Evolutionary conservation across 1,284 basidiomycete species (phyloP).

Genomic region (Tylopilus orsonianus): DNA sequence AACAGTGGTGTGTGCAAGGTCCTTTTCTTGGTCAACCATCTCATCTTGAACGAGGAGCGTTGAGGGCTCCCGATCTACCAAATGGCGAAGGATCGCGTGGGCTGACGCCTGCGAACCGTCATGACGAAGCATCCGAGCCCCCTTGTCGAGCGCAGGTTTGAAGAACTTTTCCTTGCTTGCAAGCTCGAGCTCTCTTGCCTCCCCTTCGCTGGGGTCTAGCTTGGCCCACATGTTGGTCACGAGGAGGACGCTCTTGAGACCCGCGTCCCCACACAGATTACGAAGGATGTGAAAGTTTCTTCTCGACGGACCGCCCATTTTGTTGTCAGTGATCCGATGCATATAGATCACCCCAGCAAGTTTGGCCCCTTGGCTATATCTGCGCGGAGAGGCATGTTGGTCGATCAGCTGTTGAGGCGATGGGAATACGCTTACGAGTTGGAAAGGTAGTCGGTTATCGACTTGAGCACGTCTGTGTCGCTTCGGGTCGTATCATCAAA

Average conservation of each 20-base stretch:
- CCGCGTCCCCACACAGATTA: constrained; percentile 48
- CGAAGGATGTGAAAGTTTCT: constrained; percentile 50
- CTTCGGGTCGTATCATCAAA: constrained; percentile 39
- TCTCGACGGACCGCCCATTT: constrained; percentile 47
- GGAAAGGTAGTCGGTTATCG: constrained; percentile 33
- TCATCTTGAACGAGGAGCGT: constrained; percentile 41
- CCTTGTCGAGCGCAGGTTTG: constrained; percentile 40
- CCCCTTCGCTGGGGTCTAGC: constrained; percentile 32
- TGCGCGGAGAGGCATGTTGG: constrained; percentile 15
- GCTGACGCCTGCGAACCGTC: constrained; percentile 34
- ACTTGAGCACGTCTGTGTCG: constrained; percentile 37
- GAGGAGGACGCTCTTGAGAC: constrained; percentile 45
- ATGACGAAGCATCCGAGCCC: constrained; percentile 40
- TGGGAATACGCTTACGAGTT: constrained; percentile 25
- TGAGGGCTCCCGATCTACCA: constrained; percentile 31
- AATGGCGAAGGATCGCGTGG: constrained; percentile 30
- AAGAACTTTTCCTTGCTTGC: constrained; percentile 40
- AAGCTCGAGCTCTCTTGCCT: constrained; percentile 36
- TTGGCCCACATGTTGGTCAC: constrained; percentile 52
- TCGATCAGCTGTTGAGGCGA: neutral
- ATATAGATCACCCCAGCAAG: constrained; percentile 53
- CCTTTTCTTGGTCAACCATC: constrained; percentile 38
- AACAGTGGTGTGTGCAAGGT: constrained; percentile 39
- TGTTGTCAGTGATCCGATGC: constrained; percentile 51
- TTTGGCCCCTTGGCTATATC: constrained; percentile 37